Percentiles rank a stretch among this genome's conserved stretches.
Evolutionary conservation across 2,329 filamentous ascomycete genomes (phyloP).

Genomic region (Chaetomium sp.): DNA sequence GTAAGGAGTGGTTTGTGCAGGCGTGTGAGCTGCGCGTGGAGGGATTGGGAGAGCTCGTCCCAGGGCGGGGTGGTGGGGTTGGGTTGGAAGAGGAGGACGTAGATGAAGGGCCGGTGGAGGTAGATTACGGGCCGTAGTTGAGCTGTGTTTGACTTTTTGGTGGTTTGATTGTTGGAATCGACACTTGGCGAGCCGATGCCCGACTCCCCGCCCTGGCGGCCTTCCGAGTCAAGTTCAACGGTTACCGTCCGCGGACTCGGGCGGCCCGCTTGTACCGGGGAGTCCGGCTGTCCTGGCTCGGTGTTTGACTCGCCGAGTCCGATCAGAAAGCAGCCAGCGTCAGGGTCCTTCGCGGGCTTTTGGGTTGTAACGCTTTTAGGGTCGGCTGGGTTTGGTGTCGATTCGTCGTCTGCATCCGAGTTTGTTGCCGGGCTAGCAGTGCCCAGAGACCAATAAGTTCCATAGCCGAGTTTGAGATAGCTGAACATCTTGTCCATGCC

Average conservation of each 20-base stretch:
- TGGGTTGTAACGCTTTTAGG: conserved; percentile 4
- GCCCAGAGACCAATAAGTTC: conserved; percentile 64
- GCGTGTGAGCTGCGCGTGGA: conserved; percentile 63
- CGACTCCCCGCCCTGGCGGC: conserved; percentile 38
- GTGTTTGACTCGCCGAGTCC: neutral
- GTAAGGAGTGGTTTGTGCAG: conserved; percentile 58
- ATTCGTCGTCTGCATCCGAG: conserved; percentile 16
- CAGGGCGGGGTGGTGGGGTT: conserved; percentile 60
- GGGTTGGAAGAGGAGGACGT: conserved; percentile 70
- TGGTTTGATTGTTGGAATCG: conserved; percentile 44
- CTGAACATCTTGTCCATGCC: conserved; percentile 60
- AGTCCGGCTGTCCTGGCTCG: conserved; percentile 36
- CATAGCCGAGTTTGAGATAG: conserved; percentile 68
- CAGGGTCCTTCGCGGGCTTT: conserved; percentile 26
- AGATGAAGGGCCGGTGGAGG: conserved; percentile 74
- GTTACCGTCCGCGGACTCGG: conserved; percentile 46
- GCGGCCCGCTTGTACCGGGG: conserved; percentile 37
- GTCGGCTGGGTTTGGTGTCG: conserved; percentile 14
- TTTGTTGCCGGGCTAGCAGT: conserved; percentile 23
- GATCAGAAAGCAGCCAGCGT: conserved; percentile 55
- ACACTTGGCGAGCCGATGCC: conserved; percentile 21
- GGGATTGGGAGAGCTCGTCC: conserved; percentile 58
- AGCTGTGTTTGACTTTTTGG: conserved; percentile 50
- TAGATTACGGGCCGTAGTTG: conserved; percentile 72
- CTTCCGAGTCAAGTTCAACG: conserved; percentile 59